Evolutionary conservation across 331 rosid genomes (phyloP), one percentile per base, ranked within the genome.

Genomic region (Stylosanthes scabra): DNA sequence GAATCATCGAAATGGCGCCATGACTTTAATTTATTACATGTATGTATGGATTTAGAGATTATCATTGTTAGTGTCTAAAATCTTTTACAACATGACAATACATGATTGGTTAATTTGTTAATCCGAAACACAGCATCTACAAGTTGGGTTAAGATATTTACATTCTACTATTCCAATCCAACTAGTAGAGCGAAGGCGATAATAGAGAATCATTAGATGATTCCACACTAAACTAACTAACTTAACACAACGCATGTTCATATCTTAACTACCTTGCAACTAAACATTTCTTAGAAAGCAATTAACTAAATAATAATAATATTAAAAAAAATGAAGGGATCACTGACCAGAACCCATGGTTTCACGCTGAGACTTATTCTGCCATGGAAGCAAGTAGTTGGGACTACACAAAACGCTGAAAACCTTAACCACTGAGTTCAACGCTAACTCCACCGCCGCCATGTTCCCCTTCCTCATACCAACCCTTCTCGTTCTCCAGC

Each of bases 301-400:
- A 41, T 1, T 39, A 46, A 46, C 3, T 44, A 50, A 50, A 50
- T 1, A 20, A 2, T n/a, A 25, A n/a, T n/a, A n/a, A n/a, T n/a
- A n/a, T n/a, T n/a, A n/a, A n/a, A n/a, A n/a, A n/a, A n/a, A 52
- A 52, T 3, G 58, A 52, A 52, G 10, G 14, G 10, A 52, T 8
- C 10, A 74, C 75, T 13, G 1, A 90, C 98, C 98, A 45, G 98
- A 93, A 46, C 98, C 97, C 87, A 78, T 93, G 49, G 97, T 75
- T 76, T 93, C 97, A 5, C 90, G 88, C 86, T 93, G 98, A 66
- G 97, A 88, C 84, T 93, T 93, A 86, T 88, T 93, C 84, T 93
- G 98, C 98, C 98, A 93, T 1, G 98, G 98, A 57, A 90, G 96
- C 47, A 86, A 45, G 86, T 90, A 89, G 70, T 88, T 93, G 58